Conservation (phyloP, 495 filamentous ascomycete species). For the Elaphomyces granulatus region DNA sequence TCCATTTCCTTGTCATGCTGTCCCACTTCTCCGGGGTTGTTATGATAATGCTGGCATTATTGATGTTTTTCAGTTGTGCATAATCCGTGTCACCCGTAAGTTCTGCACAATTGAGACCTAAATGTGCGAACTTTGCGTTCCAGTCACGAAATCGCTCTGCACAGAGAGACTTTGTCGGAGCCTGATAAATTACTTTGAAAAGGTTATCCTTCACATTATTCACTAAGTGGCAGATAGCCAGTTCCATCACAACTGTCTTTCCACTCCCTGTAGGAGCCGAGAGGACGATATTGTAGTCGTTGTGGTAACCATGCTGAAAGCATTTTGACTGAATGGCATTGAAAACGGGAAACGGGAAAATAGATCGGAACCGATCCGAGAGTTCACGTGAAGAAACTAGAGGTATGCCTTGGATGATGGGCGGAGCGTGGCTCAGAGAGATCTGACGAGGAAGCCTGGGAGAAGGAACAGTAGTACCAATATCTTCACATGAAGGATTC, state of each 20-base stretch:
- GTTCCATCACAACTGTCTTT: constrained; percentile 81
- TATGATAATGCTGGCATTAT: constrained; percentile 78
- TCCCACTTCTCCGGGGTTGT: constrained; percentile 99
- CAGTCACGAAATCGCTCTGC: constrained; percentile 73
- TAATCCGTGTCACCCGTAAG: constrained; percentile 85
- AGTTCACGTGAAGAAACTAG: constrained; percentile 59
- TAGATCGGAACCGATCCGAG: constrained; percentile 58
- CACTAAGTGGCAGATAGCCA: constrained; percentile 76
- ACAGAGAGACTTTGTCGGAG: constrained; percentile 87
- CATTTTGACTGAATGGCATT: constrained; percentile 90
- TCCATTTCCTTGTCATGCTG: constrained; percentile 91
- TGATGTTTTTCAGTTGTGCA: constrained; percentile 55
- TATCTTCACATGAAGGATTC: not conserved
- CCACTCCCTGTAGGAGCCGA: constrained; percentile 88
- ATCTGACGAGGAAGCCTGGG: constrained; percentile 6
- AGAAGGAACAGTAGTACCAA: not conserved
- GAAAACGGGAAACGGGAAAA: constrained; percentile 74
- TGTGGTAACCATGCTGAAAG: constrained; percentile 55
- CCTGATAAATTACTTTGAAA: constrained; percentile 92
- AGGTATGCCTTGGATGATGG: constrained; percentile 49
- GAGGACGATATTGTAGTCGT: constrained; percentile 73
- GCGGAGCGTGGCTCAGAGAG: constrained; percentile 22
- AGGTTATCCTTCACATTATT: constrained; percentile 45
- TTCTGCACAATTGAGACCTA: constrained; percentile 68
- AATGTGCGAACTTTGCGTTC: constrained; percentile 63